Percentiles rank a stretch among this genome's conserved stretches.
These are phyloP conservation scores for Naumovozyma castellii DNA, from an alignment of 805 yeast species.

Conservation along the genomic window DNA sequence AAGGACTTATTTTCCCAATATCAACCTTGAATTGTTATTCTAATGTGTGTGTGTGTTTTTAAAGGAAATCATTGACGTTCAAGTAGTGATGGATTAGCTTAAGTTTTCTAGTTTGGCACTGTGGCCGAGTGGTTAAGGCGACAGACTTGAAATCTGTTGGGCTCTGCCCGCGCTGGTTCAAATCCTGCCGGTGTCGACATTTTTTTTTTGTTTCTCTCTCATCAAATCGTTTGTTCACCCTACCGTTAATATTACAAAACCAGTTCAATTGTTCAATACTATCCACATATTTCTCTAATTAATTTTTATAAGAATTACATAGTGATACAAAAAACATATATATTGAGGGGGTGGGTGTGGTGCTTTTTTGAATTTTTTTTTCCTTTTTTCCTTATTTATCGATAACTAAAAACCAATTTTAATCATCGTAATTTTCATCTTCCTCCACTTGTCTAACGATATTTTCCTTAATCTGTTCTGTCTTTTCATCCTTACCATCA, in stretches of 20 bases:
- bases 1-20: too few species aligned
- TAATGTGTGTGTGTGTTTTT: too few species aligned
- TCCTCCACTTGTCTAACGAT: conserved; percentile 35
- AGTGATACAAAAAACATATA: neutral
- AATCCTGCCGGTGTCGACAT: conserved; percentile 36
- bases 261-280: too few species aligned
- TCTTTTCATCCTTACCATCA: conserved; percentile 5
- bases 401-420: too few species aligned
- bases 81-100: too few species aligned
- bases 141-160: conserved; percentile 37
- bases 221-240: too few species aligned
- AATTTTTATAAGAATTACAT: neutral
- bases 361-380: too few species aligned
- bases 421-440: conserved; percentile 39
- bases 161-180: conserved; percentile 39
- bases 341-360: too few species aligned
- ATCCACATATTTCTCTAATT: neutral
- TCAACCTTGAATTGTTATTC: too few species aligned
- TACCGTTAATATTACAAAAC: too few species aligned
- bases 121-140: conserved; percentile 40
- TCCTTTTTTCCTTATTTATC: too few species aligned
- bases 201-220: conserved; percentile 16
- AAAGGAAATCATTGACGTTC: too few species aligned
- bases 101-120: conserved; percentile 20
- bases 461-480: conserved; percentile 13